Evolutionary conservation across 1,284 basidiomycete genomes (phyloP), one percentile per base, ranked within the genome.

Genomic region (Heterobasidion parviporum): DNA sequence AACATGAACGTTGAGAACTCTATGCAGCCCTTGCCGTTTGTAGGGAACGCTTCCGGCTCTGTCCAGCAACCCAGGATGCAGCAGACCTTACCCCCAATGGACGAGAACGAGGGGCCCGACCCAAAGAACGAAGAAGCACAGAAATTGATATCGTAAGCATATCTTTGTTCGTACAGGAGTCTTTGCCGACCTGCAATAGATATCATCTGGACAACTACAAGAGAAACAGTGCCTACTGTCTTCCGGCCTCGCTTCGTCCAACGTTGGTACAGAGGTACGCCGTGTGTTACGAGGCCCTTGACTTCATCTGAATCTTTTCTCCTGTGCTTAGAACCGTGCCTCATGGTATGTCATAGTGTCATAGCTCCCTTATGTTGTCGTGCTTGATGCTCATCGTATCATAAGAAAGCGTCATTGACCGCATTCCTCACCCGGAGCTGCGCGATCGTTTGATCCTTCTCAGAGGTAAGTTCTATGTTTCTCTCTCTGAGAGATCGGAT

Each of bases 131-230:
- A 78, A 18, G 89, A 92, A 65, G 89, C 90, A 0, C 81, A 85
- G 61, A 92, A 92, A 68, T 77, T 92, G n/a, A 87, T 92, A 58
- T 80, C 81, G 86, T 89, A 63, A 33, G 80, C 14, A 6, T 68
- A 47, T 16, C 46, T 41, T 26, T 8, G 10, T 55, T 6, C 46
- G 12, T 20, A 43, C 46, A 18, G 6, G 12, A n/a, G 9, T 48
- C 3, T 48, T 16, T 14, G 10, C 10, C 9, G 46, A 48, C 9
- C 18, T 14, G 12, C 20, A 26, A 33, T 34, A 71, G 89, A 57
- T 94, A 94, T 68, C 92, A 95, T 66, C 74, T 95, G 52, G 88
- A 93, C 63, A 94, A 95, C 65, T 91, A 85, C 67, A 86, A 84
- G 67, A 75, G 86, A 57, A 89, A 89, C 60, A 81, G 85, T 57